Conservation (phyloP, 257 asterid genomes). For the Fraxinus quadrangulata region DNA sequence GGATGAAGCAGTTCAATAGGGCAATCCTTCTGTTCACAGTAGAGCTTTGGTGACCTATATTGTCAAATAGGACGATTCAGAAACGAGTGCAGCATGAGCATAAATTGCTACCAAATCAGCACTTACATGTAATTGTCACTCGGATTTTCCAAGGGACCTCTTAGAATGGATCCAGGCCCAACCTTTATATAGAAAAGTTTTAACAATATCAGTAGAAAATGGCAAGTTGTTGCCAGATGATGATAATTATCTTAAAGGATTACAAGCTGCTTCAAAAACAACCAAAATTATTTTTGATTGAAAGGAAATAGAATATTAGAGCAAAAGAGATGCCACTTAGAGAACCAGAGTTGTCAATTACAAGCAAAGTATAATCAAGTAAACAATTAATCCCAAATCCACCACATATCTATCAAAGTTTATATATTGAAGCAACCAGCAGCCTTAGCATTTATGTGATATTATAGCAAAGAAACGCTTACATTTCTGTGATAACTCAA, state of each 20-base stretch:
- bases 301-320: not conserved
- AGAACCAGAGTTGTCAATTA: not conserved
- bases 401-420: not conserved
- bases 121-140: slow-evolving; percentile 59
- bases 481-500: not conserved
- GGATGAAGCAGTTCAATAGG: slow-evolving; percentile 80
- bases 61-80: slow-evolving; percentile 4
- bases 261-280: slow-evolving; percentile 13
- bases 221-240: slow-evolving; percentile 5
- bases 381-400: not conserved
- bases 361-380: not conserved
- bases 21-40: slow-evolving; percentile 55
- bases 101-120: slow-evolving; percentile 13
- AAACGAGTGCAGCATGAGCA: slow-evolving; percentile 18
- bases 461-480: not conserved
- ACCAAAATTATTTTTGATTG: not conserved
- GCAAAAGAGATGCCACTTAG: not conserved
- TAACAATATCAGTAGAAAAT: slow-evolving; percentile 28
- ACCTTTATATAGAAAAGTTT: slow-evolving; percentile 50
- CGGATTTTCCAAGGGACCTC: slow-evolving; percentile 70
- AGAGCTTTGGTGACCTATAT: slow-evolving; percentile 56
- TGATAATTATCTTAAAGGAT: slow-evolving; percentile 17
- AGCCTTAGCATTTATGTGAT: not conserved
- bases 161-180: slow-evolving; percentile 81
- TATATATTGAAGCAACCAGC: not conserved